Evolutionary conservation across 1,284 basidiomycete species (phyloP), one percentile per base, ranked within the genome.

Genomic region (Termitomyces sp.): DNA sequence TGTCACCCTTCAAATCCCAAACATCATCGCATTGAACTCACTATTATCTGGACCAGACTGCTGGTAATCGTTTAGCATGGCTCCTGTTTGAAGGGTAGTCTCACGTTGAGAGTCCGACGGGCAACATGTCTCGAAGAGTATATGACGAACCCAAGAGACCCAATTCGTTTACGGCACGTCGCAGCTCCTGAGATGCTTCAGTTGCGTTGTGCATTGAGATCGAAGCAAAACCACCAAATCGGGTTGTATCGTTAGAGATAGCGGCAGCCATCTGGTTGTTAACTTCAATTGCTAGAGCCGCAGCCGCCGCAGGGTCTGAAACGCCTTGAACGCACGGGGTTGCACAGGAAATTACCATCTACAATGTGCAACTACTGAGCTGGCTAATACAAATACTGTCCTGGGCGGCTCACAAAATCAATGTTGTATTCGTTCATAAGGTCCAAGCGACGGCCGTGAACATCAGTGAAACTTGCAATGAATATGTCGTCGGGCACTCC

Each of bases 201-300:
- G 69, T 66, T 16, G 74, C 71, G 52, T 75, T 72, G 44, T 76
- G 74, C 74, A 77, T 76, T 0, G 72, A 63, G n/a, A 76, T 52
- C 6, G 73, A 59, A 13, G 74, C 74, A 50, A 76, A 74, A 1
- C 62, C 73, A 8, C 74, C 72, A 55, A 77, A 75, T 1, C 73
- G 64, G 21, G 62, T 56, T 0, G 72, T 73, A 48, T 71, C 70
- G 38, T 74, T 75, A 11, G 70, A 57, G 28, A 75, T 75, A 3
- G 57, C 48, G 7, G 63, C 62, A 10, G 72, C 72, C 3, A 75
- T 61, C 37, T 64, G 57, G 52, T 76, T 62, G 46, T 75, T 74
- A 7, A 69, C 63, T 6, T 53, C 60, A 4, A 64, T 53, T 1
- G 74, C 72, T 60, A 71, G 59, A 24, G 57, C 57, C 19, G 63